Base-by-base conservation (phyloP, 495 filamentous ascomycete species). In the Platismatia glauca region DNA sequence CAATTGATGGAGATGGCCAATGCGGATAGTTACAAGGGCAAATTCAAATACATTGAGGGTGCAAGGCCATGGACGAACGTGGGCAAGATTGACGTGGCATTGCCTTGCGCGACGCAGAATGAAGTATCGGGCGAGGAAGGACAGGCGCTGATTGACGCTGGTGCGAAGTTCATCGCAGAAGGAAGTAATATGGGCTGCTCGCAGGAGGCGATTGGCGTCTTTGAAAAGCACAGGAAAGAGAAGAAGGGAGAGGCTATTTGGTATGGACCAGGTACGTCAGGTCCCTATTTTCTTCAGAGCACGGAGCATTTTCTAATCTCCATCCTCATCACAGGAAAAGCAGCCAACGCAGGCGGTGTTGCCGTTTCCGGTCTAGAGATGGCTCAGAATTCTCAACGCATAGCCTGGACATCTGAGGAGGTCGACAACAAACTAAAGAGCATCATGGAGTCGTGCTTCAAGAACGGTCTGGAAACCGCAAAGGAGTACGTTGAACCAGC, bases 161-260 rank as follows among this genome's bases (percentile, higher is more conserved):
- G 94, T 66, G 80, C 79, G 67, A 84, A 86, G 73, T 96, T 93
- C 82, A 85, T 97, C 69, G 94, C 94, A 62, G 94, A 98, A 78
- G 94, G 94, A 33, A 92, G 88, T 77, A 98, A 98, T 81, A 98
- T 98, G 93, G 94, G 94, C 60, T 97, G 90, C 79, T 95, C 92
- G 55, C 91, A 93, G 78, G 91, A 88, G 64, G 94, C 94, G 67
- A 97, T 98, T 75, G 86, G 95, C 68, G 81, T 89, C 64, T 98
- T 97, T 75, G 94, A 98, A 83, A 87, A 84, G 34, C 74, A 84
- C 74, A 84, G 94, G 59, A 83, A 83, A 68, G 80, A 79, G 68
- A 87, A 89, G 76, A 78, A 83, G 72, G 84, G 82, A 58, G 73
- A 80, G 15, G 85, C 89, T 67, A 88, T 96, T 73, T 98, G 94